Base-by-base conservation (phyloP, 257 asterid genomes). In the Datura wrightii region DNA sequence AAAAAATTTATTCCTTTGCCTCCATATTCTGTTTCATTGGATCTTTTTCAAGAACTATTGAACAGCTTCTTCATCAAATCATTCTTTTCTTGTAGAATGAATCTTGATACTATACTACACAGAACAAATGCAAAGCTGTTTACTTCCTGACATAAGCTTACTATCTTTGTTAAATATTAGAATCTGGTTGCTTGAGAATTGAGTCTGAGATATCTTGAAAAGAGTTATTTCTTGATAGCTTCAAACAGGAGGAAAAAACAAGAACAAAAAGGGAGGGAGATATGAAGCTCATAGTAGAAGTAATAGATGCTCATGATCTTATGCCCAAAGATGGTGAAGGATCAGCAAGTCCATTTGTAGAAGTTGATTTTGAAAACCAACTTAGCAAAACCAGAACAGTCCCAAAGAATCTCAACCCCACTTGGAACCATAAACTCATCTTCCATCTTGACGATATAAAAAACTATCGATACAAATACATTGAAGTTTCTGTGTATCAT, bases 251-350 rank as follows among this genome's bases (percentile, higher is more conserved):
- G 74, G 39, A 82, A 90, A 0, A 92, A 87, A 89, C 85, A 78
- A 90, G 85, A 76, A 83, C 87, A 63, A 85, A 82, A 88, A 91
- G 89, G 85, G 89, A 78, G 85, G 84, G 69, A 16, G 54, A 69
- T 67, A 92, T 90, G 96, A 92, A 90, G 89, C 89, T 93, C 82
- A 90, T 89, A 65, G 90, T 94, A 58, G 93, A 94, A 90, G 94
- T 93, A 48, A 86, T 93, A 81, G 95, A 94, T 92, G 97, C 97
- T 71, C 91, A 88, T 86, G 94, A 91, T 89, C 94, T 93, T 37
- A 88, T 89, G 90, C 97, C 97, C 44, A 92, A 86, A 94, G 95
- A 94, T 62, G 94, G 95, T 37, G 89, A 86, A 83, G 97, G 97
- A 84, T 93, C 98, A 86, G 89, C 92, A 19, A 92, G 88, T 82